Base-by-base conservation (phyloP, 768 basidiomycete genomes). In the Boletus fagicola region DNA sequence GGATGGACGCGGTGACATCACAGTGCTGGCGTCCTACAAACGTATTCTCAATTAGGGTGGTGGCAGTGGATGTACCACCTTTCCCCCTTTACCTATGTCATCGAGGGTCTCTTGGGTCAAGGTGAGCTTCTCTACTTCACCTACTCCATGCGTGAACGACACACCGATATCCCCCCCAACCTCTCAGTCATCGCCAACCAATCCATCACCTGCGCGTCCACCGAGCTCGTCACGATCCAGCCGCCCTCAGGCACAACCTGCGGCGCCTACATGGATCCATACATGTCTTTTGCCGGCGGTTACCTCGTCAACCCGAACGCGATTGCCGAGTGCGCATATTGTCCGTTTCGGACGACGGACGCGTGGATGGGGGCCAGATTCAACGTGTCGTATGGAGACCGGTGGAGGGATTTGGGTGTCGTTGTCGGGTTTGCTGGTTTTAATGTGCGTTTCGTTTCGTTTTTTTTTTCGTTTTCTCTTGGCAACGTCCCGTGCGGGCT, bases 181-280 rank as follows among this genome's bases (percentile, higher is more conserved):
- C 5, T 5, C 51, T 15, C 33, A 78, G 81, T 71, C 5, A 62
- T 83, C n/a, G 81, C 80, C 5, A 60, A 66, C 36, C 73, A 76
- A 52, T 47, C 63, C 0, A 71, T 85, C 40, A 69, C 64, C 7
- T 90, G 90, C 70, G 69, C 83, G 1, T 51, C 70, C 1, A 65
- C 71, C 50, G 89, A 91, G 69, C 74, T 80, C 30, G 79, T 83
- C 48, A 65, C 66, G 10, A 66, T 91, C 36, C 67, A 78, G 12
- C 82, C 88, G 1, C 82, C 84, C 1, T 57, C 70, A 1, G 85
- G 83, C 2, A 62, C 76, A 57, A 82, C 76, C 5, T 91, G 90
- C 63, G 62, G 62, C 4, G 57, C 75, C 4, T 90, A 82, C 67
- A 72, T 87, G 66, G 47, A 68, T 20, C 65, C 72, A 0, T 91